phyloP scores from a whole-genome alignment of 2,329 filamentous ascomycete species.

The Neofusicoccum ribis region DNA sequence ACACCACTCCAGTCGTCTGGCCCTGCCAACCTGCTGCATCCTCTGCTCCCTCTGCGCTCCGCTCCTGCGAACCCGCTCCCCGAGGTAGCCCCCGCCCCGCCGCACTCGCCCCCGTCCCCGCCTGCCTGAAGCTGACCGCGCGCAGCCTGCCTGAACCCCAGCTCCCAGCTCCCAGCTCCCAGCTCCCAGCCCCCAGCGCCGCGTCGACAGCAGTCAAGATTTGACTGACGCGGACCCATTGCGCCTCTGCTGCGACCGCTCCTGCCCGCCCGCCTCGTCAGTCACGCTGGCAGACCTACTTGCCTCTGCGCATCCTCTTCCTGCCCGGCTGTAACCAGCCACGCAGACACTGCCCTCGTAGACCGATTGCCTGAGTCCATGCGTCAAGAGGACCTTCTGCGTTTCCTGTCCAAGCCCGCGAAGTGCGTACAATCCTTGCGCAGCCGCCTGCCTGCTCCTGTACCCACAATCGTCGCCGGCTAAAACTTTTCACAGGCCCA shows the following conservation, averaged over 20 bases:
- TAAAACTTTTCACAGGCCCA: conserved; percentile 52
- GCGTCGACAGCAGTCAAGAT: conserved; percentile 15
- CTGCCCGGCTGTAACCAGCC: conserved; percentile 41
- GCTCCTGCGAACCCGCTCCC: background rate
- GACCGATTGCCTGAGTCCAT: conserved; percentile 59
- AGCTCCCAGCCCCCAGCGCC: conserved; percentile 4
- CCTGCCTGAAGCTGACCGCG: conserved; percentile 1
- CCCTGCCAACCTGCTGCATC: background rate
- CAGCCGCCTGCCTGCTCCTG: background rate
- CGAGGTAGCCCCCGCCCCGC: conserved; percentile 6
- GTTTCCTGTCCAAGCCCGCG: conserved; percentile 91
- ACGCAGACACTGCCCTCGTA: conserved; percentile 30
- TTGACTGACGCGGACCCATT: conserved; percentile 19
- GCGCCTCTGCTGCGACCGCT: background rate
- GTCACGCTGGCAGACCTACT: conserved; percentile 38
- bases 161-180: background rate
- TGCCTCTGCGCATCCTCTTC: conserved; percentile 20
- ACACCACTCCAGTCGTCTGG: background rate
- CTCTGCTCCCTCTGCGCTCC: background rate
- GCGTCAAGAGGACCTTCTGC: conserved; percentile 86
- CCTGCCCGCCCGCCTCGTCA: conserved; percentile 5
- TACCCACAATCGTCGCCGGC: background rate
- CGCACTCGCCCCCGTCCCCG: background rate
- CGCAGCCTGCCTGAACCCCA: conserved; percentile 6
- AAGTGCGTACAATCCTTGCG: conserved; percentile 64